Evolutionary conservation across 192 early-diverging fungal genomes (phyloP).

Genomic region (Mortierella hygrophila): DNA sequence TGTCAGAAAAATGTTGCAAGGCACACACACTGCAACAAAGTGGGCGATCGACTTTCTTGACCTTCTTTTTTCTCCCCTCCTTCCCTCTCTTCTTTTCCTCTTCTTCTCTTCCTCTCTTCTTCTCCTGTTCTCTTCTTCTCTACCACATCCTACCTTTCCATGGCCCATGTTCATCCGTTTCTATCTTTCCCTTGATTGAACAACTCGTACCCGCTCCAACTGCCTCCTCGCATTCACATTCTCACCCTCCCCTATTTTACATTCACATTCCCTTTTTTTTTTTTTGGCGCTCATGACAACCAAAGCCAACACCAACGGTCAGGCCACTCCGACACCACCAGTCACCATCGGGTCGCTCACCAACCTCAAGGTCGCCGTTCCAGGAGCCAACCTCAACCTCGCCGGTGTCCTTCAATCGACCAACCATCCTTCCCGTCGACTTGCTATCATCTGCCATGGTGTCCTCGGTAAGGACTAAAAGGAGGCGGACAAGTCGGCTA

Average conservation of each 20-base stretch:
- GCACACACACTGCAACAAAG: neutral
- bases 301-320: constrained; percentile 9
- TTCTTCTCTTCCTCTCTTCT: neutral
- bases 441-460: constrained; percentile 56
- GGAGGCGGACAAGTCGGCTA: neutral
- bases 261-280: neutral
- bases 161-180: neutral
- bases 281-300: neutral
- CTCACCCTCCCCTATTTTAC: neutral
- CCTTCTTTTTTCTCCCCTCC: neutral
- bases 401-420: constrained; percentile 48
- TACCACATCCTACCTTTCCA: neutral
- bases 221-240: neutral
- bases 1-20: neutral
- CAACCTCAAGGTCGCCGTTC: constrained; percentile 22
- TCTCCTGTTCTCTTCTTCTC: neutral
- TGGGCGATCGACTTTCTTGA: neutral
- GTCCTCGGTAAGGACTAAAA: constrained; percentile 32
- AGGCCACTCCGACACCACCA: neutral
- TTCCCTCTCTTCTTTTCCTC: neutral
- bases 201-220: neutral
- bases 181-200: neutral
- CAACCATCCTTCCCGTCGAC: constrained; percentile 16
- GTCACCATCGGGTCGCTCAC: constrained; percentile 39
- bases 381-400: constrained; percentile 23